Percentiles rank a stretch among this genome's conserved stretches.
These are phyloP conservation scores for Dipteronia sinensis DNA, from an alignment of 345 rosid genomes.

Conservation along the genomic window DNA sequence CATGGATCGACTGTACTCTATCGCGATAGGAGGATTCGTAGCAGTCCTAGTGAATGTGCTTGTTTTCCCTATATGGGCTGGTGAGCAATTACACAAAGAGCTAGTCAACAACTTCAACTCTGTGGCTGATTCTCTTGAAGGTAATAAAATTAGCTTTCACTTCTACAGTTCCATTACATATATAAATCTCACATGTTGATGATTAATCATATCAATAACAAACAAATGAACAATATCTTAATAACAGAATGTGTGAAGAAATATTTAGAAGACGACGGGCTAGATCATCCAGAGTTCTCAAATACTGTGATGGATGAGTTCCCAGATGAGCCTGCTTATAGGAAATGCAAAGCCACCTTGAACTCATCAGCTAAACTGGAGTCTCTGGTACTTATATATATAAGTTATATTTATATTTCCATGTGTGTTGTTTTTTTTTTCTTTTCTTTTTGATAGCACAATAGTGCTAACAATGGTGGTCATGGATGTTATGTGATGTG, in stretches of 20 bases:
- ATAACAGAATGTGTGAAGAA: conserved; percentile 62
- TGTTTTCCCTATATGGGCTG: conserved; percentile 64
- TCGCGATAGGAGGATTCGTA: conserved; percentile 64
- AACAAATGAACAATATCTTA: not conserved
- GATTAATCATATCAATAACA: not conserved
- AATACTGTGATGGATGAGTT: conserved; percentile 61
- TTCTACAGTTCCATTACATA: not conserved
- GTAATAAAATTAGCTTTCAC: conserved; percentile 18
- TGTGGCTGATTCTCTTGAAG: conserved; percentile 67
- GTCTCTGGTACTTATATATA: conserved; percentile 40
- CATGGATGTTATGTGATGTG: not conserved
- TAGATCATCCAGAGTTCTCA: conserved; percentile 54
- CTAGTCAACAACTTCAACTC: conserved; percentile 50
- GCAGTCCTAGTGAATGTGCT: conserved; percentile 66
- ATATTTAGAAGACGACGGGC: conserved; percentile 54
- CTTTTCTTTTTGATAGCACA: not conserved
- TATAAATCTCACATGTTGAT: not conserved
- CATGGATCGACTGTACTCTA: conserved; percentile 65
- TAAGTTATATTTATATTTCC: not conserved
- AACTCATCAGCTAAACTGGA: conserved; percentile 60
- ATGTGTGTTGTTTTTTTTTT: not conserved
- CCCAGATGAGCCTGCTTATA: conserved; percentile 65
- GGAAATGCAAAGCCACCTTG: conserved; percentile 44
- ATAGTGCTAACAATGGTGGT: conserved; percentile 11
- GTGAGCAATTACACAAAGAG: conserved; percentile 62